These are phyloP conservation scores for Penicillium fimorum DNA, from an alignment of 495 filamentous ascomycete species.

Conservation along the genomic window DNA sequence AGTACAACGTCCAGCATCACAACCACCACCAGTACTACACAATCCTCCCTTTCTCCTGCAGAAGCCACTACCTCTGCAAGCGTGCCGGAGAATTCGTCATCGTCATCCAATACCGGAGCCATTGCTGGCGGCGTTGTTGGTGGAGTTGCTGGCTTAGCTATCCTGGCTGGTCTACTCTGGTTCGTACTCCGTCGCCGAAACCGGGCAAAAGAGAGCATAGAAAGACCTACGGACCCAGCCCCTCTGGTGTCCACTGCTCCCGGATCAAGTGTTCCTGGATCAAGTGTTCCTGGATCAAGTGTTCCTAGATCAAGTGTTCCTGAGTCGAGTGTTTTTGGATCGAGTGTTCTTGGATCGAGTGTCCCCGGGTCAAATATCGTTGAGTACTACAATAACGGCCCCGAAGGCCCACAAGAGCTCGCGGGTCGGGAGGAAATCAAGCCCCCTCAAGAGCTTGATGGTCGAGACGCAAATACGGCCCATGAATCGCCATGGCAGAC, in stretches of 20 bases:
- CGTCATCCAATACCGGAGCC: constrained; percentile 9
- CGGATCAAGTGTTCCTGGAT: background rate
- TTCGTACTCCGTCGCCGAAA: constrained; percentile 13
- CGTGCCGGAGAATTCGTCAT: background rate
- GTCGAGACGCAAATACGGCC: background rate
- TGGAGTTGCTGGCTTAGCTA: constrained; percentile 6
- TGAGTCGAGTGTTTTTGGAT: background rate
- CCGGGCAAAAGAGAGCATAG: background rate
- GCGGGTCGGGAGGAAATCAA: background rate
- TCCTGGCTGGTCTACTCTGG: constrained; percentile 12
- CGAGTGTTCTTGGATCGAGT: background rate
- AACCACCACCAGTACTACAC: background rate
- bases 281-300: background rate
- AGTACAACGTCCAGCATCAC: background rate
- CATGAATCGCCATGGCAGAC: constrained; percentile 5
- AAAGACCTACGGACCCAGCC: background rate
- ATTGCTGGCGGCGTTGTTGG: constrained; percentile 19
- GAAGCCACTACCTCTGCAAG: background rate
- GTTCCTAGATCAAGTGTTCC: background rate
- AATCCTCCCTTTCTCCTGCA: background rate
- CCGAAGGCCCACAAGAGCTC: background rate
- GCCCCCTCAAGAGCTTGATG: background rate
- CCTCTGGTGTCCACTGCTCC: background rate
- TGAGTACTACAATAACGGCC: background rate
- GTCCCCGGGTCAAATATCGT: background rate